Conservation (phyloP, 352 stramenopile genomes). For the Phytopythium vexans region DNA sequence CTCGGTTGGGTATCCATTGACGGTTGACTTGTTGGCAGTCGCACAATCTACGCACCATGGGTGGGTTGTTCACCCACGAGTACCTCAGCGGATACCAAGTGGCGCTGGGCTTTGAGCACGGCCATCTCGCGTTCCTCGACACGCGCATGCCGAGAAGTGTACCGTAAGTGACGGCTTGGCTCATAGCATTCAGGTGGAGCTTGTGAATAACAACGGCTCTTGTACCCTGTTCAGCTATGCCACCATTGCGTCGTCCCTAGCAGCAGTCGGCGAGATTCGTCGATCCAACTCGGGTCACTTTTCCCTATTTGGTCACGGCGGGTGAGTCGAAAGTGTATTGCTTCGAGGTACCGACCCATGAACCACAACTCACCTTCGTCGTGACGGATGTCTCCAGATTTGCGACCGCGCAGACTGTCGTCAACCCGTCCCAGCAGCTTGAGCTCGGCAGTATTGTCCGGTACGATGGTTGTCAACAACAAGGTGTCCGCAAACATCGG, state of each 20-base stretch:
- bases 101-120: conserved; percentile 64
- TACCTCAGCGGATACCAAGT: conserved; percentile 52
- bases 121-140: conserved; percentile 62
- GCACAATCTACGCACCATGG: conserved; percentile 37
- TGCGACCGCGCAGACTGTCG: conserved; percentile 6
- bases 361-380: background rate
- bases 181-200: background rate
- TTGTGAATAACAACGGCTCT: background rate
- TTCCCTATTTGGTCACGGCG: conserved; percentile 59
- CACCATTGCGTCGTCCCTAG: conserved; percentile 42
- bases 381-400: conserved; percentile 7
- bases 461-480: conserved; percentile 1
- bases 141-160: conserved; percentile 47
- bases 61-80: conserved; percentile 72
- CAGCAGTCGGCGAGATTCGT: conserved; percentile 48
- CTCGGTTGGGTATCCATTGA: background rate
- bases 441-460: background rate
- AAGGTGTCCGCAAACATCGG: too few relatives aligned
- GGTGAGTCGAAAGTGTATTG: conserved; percentile 25
- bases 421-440: conserved; percentile 3
- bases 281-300: conserved; percentile 44
- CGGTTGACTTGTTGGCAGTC: background rate
- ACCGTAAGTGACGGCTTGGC: conserved; percentile 24
- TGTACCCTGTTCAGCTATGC: conserved; percentile 30
- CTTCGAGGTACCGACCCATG: too few relatives aligned